Base-by-base conservation (phyloP, 495 filamentous ascomycete species). In the Xylaria sp. region DNA sequence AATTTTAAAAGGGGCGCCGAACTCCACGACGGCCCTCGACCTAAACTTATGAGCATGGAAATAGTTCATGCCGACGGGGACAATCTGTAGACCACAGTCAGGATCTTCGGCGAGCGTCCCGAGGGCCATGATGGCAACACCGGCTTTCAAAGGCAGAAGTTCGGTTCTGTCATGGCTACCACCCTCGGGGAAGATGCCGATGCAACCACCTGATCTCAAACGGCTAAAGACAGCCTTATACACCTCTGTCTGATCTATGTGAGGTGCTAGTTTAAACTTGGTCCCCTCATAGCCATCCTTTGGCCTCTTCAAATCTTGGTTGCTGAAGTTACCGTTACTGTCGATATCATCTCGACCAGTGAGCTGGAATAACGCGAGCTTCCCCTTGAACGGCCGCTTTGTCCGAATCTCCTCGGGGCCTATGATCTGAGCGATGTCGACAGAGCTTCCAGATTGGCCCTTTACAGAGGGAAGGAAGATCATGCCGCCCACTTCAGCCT, bases 31-130 rank as follows among this genome's bases (percentile, higher is more conserved):
- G 46, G 97, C 97, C 77, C 96, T 88, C 61, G 96, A 99, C 21
- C 96, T 90, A 82, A 99, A 99, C 79, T 98, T 99, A 83, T 99
- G 96, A 5, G 96, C 92, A 81, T 99, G 96, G 82, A 99, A 99
- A 81, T 99, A 99, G 77, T 99, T 99, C 96, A 98, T 98, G 71
- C 97, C 97, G 61, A 94, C 95, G n/a, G 97, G 97, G n/a, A 99
- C 92, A 75, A 99, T 98, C 80, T 93, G 97, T 72, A 99, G 78
- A n/a, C 92, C 94, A 77, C 92, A 97, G 72, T 97, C 87, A 5
- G 95, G 96, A 59, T 93, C 88, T 50, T 92, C 90, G n/a, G 93
- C 93, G 37, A 99, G 85, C 4, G 97, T 93, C 26, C 95, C 96
- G 59, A 99, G 88, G 29, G 96, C 96, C 95, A 99, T 99, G 72